Evolutionary conservation across 768 basidiomycete species (phyloP).

Genomic region (Lentinus tigrinus): DNA sequence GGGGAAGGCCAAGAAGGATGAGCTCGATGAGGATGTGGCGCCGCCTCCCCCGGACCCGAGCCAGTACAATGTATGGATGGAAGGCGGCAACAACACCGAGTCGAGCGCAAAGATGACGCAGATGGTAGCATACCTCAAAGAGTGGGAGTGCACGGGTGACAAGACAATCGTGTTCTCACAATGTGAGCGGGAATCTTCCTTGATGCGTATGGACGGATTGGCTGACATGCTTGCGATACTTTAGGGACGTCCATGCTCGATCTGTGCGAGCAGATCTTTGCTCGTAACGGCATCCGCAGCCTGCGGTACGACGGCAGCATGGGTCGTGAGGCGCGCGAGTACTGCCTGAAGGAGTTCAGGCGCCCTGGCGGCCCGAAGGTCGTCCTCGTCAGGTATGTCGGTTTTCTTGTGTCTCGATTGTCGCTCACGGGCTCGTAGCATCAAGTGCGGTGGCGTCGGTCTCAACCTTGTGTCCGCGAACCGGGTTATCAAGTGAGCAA

Average conservation of each 20-base stretch:
- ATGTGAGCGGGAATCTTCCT: constrained; percentile 39
- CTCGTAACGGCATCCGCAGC: constrained; percentile 54
- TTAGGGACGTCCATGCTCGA: constrained; percentile 76
- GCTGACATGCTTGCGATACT: background rate
- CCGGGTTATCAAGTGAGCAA: constrained; percentile 61
- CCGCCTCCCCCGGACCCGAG: constrained; percentile 6
- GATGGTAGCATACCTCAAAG: constrained; percentile 53
- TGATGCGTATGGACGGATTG: background rate
- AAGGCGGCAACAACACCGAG: constrained; percentile 60
- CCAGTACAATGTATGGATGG: constrained; percentile 53
- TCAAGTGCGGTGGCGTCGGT: constrained; percentile 71
- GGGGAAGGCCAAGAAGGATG: constrained; percentile 8
- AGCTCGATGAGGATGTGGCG: constrained; percentile 28
- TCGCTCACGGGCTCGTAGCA: constrained; percentile 33
- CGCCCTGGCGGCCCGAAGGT: constrained; percentile 54
- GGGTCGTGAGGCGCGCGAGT: constrained; percentile 52
- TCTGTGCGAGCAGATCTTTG: constrained; percentile 58
- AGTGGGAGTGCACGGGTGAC: constrained; percentile 60
- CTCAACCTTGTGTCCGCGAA: constrained; percentile 65
- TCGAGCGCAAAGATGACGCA: constrained; percentile 69
- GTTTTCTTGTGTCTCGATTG: background rate
- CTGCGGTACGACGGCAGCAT: constrained; percentile 72
- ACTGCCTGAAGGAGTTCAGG: constrained; percentile 52
- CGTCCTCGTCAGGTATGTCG: constrained; percentile 59
- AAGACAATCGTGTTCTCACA: constrained; percentile 74